Evolutionary conservation across 1,284 basidiomycete genomes (phyloP), one percentile per base, ranked within the genome.

Genomic region (Kwoniella shivajii): DNA sequence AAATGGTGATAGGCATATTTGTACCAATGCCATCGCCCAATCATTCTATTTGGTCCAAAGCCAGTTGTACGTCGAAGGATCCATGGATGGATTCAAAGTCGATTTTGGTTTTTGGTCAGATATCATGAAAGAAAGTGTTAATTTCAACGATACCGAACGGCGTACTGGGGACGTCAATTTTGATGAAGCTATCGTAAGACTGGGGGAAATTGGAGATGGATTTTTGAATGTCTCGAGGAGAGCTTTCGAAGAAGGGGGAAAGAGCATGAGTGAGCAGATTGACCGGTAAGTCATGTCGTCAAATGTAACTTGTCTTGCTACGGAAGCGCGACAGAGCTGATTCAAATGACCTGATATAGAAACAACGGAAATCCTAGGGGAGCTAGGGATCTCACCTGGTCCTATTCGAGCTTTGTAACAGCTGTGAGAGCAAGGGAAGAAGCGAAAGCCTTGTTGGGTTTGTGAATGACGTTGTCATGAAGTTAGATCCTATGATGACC

Each of bases 211-310:
- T 36, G 77, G 63, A 0, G 77, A 80, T 55, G 64, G 59, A 10
- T 81, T 73, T 55, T 54, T 79, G 18, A 33, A 42, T 1, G 59
- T 74, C 10, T 72, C 73, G 10, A 57, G 58, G 49, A 62, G 61
- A 38, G 71, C 64, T 41, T 57, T 61, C 4, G 56, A 54, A 2
- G 34, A 31, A 2, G 50, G 55, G 22, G 61, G 70, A 22, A 78
- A 77, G 9, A 60, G 67, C 20, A 72, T 81, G 68, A 74, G 67
- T 49, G 80, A 81, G 66, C 78, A 81, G 68, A 78, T 79, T 34
- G 60, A 71, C 39, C 63, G 71, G 76, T 77, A 34, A 36, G 72
- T 69, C 29, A n/a, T n/a, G n/a, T n/a, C n/a, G n/a, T n/a, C n/a
- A n/a, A n/a, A n/a, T n/a, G n/a, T n/a, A n/a, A n/a, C n/a, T 3